These are phyloP conservation scores for Xylaria arbuscula DNA, from an alignment of 2,329 filamentous ascomycete species.

Conservation along the genomic window DNA sequence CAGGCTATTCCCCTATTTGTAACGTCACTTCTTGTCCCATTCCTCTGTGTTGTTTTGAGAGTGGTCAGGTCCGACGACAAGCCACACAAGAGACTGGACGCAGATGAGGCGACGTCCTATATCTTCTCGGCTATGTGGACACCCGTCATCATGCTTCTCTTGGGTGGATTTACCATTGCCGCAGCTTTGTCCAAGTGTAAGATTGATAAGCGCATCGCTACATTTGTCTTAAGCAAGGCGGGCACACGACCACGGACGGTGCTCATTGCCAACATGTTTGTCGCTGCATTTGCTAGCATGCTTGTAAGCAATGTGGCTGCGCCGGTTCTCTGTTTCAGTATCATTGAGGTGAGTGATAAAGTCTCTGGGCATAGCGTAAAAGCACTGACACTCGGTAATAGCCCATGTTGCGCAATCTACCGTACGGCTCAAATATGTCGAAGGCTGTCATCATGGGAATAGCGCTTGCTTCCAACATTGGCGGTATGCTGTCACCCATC, in stretches of 20 bases:
- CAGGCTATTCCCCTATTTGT: constrained; percentile 96
- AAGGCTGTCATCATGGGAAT: constrained; percentile 96
- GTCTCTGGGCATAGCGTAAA: background rate
- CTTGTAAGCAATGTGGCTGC: constrained; percentile 99
- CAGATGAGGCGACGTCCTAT: constrained; percentile 82
- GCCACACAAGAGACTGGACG: constrained; percentile 76
- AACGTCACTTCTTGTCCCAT: constrained; percentile 92
- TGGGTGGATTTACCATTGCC: constrained; percentile 95
- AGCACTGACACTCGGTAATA: constrained; percentile 50
- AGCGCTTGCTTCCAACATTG: constrained; percentile 93
- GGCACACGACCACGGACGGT: constrained; percentile 91
- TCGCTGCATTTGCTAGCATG: constrained; percentile 97
- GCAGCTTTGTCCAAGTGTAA: constrained; percentile 96
- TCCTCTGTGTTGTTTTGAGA: constrained; percentile 86
- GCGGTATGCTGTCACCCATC: constrained; percentile 95
- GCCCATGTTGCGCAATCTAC: constrained; percentile 93
- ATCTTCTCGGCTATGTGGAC: constrained; percentile 99
- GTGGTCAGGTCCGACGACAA: constrained; percentile 82
- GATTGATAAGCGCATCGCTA: constrained; percentile 97
- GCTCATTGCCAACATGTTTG: constrained; percentile 97
- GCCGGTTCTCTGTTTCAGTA: constrained; percentile 95
- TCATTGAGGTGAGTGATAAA: constrained; percentile 78
- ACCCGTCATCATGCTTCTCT: constrained; percentile 96
- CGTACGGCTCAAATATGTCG: constrained; percentile 89
- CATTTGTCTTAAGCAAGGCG: constrained; percentile 94